Conservation (phyloP, 1,284 basidiomycete genomes). For the Calocybe gambosa region DNA sequence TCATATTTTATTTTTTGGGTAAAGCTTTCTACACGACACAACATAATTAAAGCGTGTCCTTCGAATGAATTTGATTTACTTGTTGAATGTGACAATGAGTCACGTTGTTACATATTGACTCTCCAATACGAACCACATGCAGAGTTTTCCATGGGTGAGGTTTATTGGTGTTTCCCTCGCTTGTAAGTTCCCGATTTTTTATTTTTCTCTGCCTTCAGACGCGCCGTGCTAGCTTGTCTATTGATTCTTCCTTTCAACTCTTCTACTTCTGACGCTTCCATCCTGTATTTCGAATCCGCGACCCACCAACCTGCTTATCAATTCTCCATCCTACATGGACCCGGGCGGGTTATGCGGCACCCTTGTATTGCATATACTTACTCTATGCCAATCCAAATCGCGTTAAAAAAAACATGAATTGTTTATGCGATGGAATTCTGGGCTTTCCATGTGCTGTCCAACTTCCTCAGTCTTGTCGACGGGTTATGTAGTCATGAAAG, state of each 20-base stretch:
- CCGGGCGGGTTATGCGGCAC: background rate
- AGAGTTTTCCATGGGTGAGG: slow-evolving; percentile 48
- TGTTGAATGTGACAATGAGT: slow-evolving; percentile 17
- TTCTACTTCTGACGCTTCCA: slow-evolving; percentile 1
- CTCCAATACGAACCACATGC: slow-evolving; percentile 17
- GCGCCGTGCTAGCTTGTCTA: too few species aligned
- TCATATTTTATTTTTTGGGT: too few species aligned
- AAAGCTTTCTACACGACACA: too few species aligned
- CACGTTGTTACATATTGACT: slow-evolving; percentile 6
- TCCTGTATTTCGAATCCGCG: slow-evolving; percentile 7
- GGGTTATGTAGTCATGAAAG: slow-evolving; percentile 61
- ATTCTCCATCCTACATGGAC: background rate
- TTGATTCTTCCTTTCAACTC: slow-evolving; percentile 3
- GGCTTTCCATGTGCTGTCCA: too few species aligned
- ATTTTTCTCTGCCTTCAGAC: background rate
- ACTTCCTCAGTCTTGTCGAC: slow-evolving; percentile 44
- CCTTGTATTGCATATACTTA: too few species aligned
- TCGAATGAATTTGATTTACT: too few species aligned
- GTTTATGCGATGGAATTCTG: too few species aligned
- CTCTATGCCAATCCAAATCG: too few species aligned
- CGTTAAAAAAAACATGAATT: too few species aligned
- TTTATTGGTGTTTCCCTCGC: slow-evolving; percentile 39
- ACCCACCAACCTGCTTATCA: slow-evolving; percentile 3
- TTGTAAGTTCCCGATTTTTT: slow-evolving; percentile 32
- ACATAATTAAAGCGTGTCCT: too few species aligned